phyloP scores from a whole-genome alignment of 305 asterid species.

The Fraxinus platypoda region DNA sequence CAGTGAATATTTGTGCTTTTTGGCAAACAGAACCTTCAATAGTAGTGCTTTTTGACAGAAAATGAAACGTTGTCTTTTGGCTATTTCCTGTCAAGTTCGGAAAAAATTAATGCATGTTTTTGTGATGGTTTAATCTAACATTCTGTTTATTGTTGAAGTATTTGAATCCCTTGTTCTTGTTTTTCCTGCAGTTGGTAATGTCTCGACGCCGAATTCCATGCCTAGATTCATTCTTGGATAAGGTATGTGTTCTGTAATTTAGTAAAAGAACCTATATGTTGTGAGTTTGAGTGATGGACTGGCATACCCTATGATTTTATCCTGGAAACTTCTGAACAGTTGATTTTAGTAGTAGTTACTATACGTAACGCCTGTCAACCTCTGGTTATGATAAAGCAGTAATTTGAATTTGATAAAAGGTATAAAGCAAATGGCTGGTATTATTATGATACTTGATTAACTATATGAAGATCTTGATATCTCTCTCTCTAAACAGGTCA shows the following conservation, averaged over 20 bases:
- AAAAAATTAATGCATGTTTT: background rate
- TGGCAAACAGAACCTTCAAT: background rate
- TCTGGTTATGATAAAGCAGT: background rate
- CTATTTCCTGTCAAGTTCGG: background rate
- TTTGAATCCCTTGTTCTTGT: conserved; percentile 22
- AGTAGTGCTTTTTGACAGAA: background rate
- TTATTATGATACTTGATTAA: background rate
- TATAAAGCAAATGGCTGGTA: background rate
- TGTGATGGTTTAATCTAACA: background rate
- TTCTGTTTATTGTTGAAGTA: conserved; percentile 1
- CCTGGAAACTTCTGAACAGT: background rate
- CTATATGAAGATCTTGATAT: background rate
- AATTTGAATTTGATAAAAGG: background rate
- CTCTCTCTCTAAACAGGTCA: conserved; percentile 57
- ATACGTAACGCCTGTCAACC: background rate
- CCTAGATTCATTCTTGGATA: conserved; percentile 91
- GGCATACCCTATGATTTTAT: conserved; percentile 10
- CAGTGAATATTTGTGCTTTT: background rate
- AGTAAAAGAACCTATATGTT: conserved; percentile 7
- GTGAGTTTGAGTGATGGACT: conserved; percentile 11
- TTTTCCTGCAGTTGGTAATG: conserved; percentile 76
- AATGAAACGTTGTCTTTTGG: background rate
- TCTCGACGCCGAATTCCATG: conserved; percentile 94
- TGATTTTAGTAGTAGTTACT: background rate
- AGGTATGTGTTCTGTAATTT: conserved; percentile 53